These are phyloP conservation scores for Knufia petricola DNA, from an alignment of 2,329 filamentous ascomycete species.

Conservation along the genomic window DNA sequence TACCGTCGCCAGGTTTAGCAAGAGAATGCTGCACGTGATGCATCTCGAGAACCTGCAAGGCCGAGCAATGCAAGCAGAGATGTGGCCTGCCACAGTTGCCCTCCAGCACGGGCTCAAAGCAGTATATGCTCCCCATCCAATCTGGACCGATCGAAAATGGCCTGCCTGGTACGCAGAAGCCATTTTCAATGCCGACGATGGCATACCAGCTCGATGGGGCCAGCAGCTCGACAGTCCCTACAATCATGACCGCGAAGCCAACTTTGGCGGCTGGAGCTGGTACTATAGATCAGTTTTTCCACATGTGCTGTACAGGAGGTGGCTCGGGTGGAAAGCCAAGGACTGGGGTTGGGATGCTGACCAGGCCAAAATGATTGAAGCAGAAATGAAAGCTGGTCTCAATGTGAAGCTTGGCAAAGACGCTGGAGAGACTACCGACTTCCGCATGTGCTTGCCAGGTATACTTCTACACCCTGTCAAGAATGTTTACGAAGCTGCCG, in stretches of 20 bases:
- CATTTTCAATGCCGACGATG: slow-evolving; percentile 47
- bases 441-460: slow-evolving; percentile 23
- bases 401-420: slow-evolving; percentile 16
- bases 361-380: slow-evolving; percentile 15
- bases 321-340: slow-evolving; percentile 36
- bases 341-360: slow-evolving; percentile 10
- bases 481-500: slow-evolving; percentile 15
- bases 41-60: slow-evolving; percentile 60
- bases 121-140: slow-evolving; percentile 53
- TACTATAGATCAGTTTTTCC: slow-evolving; percentile 45
- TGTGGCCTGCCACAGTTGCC: slow-evolving; percentile 63
- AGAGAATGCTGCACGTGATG: slow-evolving; percentile 59
- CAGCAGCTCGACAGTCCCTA: slow-evolving; percentile 26
- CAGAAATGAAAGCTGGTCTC: slow-evolving; percentile 12
- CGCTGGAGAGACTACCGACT: slow-evolving; percentile 15
- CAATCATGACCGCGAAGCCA: slow-evolving; percentile 26
- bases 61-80: slow-evolving; percentile 68
- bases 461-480: slow-evolving; percentile 23
- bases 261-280: slow-evolving; percentile 44
- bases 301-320: slow-evolving; percentile 46
- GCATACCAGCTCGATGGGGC: slow-evolving; percentile 36
- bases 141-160: slow-evolving; percentile 49
- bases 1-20: slow-evolving; percentile 58
- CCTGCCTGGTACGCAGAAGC: slow-evolving; percentile 44
- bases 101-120: slow-evolving; percentile 71